phyloP scores from a whole-genome alignment of 257 asterid genomes.

The Plantago major region DNA sequence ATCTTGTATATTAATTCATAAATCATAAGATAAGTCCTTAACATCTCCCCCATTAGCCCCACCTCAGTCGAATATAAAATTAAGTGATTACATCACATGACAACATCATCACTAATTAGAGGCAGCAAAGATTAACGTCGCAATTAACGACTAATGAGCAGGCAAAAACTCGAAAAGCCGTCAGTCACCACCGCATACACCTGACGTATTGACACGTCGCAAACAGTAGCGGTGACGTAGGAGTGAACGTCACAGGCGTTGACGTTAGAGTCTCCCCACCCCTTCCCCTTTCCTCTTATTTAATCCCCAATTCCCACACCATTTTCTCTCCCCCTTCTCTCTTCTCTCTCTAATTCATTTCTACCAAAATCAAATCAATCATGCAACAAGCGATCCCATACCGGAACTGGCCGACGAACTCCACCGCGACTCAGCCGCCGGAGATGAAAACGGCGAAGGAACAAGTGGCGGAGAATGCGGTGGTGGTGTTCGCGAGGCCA shows the following conservation, averaged over 20 bases:
- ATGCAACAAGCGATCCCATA: constrained; percentile 53
- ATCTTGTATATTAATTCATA: background rate
- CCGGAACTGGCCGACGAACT: constrained; percentile 25
- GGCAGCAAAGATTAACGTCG: background rate
- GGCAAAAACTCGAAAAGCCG: background rate
- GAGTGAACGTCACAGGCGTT: constrained; percentile 30
- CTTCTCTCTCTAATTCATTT: background rate
- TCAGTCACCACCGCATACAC: background rate
- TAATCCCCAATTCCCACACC: background rate
- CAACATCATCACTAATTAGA: background rate
- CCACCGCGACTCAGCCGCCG: constrained; percentile 14
- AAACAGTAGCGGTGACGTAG: constrained; percentile 30
- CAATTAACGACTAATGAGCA: constrained; percentile 6
- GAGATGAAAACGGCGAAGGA: constrained; percentile 17
- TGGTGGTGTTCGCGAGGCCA: constrained; percentile 51
- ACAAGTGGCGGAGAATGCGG: constrained; percentile 60
- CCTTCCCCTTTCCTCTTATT: background rate
- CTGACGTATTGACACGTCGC: constrained; percentile 15
- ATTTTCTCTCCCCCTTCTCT: background rate
- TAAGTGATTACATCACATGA: background rate
- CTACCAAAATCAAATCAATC: background rate
- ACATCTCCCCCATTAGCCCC: background rate
- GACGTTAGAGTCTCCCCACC: constrained; percentile 26
- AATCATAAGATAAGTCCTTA: background rate
- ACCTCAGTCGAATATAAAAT: background rate